Evolutionary conservation across 148 eudicot genomes (phyloP), one percentile per base, ranked within the genome.

Genomic region (Salicornia ramosissima): DNA sequence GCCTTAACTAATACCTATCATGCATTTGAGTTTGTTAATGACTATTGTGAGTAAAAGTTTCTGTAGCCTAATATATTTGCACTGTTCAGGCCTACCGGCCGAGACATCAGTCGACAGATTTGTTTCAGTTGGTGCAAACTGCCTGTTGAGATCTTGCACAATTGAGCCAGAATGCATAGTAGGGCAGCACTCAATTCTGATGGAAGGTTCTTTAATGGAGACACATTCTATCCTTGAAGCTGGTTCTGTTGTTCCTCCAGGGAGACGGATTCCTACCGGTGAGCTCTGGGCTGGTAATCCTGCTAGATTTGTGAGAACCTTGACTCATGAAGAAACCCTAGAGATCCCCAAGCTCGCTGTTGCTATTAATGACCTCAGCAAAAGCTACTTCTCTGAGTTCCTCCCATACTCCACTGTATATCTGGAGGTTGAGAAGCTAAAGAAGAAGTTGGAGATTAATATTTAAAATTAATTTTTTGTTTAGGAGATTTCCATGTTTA

Each of bases 281-380:
- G 99, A 95, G 75, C 88, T 95, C 7, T 95, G 99, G 99, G 93
- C 97, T 10, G 99, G 99, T 19, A 95, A 95, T 73, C 99, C 99
- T 13, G 99, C 99, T 10, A 86, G 95, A 81, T 95, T 91, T 74
- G 88, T 95, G 45, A 86, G 99, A 85, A 83, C 89, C 67, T 79
- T 95, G 78, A 87, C 91, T 63, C 91, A 89, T 66, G 99, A 91
- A 74, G 99, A 95, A 85, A 91, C 84, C 58, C 59, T 89, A 24
- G 97, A 95, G 84, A 94, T 94, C 71, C 97, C 97, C 55, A 95
- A 95, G 70, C 97, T 95, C 6, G 97, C 97, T 12, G 90, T 86
- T 40, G 99, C 99, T 11, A 89, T 95, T 59, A 89, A 91, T 30
- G 99, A 95, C 79, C 77, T 95, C 29, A 89, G 93, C 79, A 82